Evolutionary conservation across 805 yeast genomes (phyloP).

Genomic region (Lipomyces anomalus): DNA sequence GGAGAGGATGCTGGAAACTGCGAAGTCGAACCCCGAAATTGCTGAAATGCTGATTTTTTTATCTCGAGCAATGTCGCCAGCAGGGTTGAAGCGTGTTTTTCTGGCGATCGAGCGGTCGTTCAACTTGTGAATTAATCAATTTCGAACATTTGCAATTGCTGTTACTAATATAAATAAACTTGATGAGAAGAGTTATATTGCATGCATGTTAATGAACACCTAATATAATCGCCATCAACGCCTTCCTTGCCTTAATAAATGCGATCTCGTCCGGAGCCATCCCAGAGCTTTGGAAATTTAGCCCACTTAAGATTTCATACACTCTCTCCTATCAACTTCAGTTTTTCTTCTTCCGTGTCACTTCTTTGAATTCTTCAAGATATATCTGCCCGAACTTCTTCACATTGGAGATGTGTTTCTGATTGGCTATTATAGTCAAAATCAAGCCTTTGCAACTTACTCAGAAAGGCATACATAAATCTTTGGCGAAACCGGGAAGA

Average conservation of each 20-base stretch:
- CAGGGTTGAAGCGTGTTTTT: slow-evolving; percentile 12
- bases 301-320: slow-evolving; percentile 3
- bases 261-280: background rate
- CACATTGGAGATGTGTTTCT: slow-evolving; percentile 6
- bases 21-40: slow-evolving; percentile 7
- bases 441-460: background rate
- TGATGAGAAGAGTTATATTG: background rate
- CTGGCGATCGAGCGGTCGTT: slow-evolving; percentile 15
- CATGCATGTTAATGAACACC: background rate
- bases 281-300: background rate
- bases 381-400: slow-evolving; percentile 8
- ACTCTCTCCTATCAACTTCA: slow-evolving; percentile 8
- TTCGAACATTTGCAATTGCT: background rate
- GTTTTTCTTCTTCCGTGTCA: no score
- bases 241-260: background rate
- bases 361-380: slow-evolving; percentile 16
- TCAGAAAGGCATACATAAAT: slow-evolving; percentile 5
- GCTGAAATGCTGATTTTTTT: slow-evolving; percentile 17
- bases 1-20: slow-evolving; percentile 6
- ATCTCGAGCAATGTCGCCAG: slow-evolving; percentile 8
- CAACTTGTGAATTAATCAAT: background rate
- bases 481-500: slow-evolving; percentile 3
- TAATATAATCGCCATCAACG: background rate
- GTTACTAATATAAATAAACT: background rate
- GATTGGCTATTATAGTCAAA: background rate